Evolutionary conservation across 179 eudicot species (phyloP).

Genomic region (Spinacia oleracea): DNA sequence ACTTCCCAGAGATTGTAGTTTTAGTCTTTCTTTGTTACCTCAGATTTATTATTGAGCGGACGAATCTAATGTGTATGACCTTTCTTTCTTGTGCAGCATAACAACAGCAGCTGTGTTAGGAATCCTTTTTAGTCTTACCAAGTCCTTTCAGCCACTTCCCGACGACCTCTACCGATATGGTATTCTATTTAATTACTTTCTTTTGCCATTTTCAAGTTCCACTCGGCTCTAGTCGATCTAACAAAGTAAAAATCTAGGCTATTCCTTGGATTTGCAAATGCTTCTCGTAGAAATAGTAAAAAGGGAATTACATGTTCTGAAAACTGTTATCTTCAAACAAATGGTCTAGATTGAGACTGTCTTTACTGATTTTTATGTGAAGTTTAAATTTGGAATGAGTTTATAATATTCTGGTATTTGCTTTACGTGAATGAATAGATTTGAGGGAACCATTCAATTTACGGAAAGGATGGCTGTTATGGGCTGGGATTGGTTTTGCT

Average conservation of each 20-base stretch:
- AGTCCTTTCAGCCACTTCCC: conserved; percentile 66
- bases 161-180: conserved; percentile 89
- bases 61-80: not conserved
- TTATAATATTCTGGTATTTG: conserved; percentile 6
- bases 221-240: not conserved
- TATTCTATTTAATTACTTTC: conserved; percentile 29
- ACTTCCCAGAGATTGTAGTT: too few relatives aligned
- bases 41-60: not conserved
- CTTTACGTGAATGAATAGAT: conserved; percentile 42
- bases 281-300: not conserved
- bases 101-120: conserved; percentile 69
- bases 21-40: not conserved
- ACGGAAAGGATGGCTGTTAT: conserved; percentile 83
- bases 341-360: not conserved
- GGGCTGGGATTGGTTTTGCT: conserved; percentile 86
- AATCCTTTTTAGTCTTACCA: conserved; percentile 70
- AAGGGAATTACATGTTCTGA: not conserved
- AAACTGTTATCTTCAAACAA: not conserved
- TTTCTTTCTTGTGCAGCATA: conserved; percentile 43
- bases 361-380: not conserved
- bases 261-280: not conserved
- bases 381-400: not conserved
- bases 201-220: conserved; percentile 3
- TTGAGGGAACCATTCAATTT: conserved; percentile 75
- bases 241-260: not conserved